Evolutionary conservation across 805 yeast species (phyloP), one percentile per base, ranked within the genome.

Genomic region (Priceomyces castillae): DNA sequence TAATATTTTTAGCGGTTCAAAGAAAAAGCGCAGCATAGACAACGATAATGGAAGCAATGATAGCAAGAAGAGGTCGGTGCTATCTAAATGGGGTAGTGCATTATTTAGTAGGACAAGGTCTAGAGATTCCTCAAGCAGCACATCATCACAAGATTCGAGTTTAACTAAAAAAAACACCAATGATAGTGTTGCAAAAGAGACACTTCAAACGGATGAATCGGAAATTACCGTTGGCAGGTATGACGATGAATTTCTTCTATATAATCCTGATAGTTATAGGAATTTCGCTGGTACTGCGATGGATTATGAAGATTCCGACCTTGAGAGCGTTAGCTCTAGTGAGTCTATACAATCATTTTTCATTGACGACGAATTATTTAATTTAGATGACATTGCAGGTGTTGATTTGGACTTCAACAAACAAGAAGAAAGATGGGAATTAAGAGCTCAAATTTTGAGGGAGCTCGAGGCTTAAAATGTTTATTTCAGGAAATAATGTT

Each of bases 391-490:
- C 6, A 19, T n/a, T 14, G 11, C 22, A 20, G 36, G 26, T 11
- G 18, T 17, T 18, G 34, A 41, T 15, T 35, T 41, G 20, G 41
- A 53, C 18, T 52, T 51, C 23, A 62, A 61, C 30, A 59, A 58
- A 45, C 73, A 69, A 37, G 49, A 50, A 39, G 74, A 70, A 48
- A 57, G 71, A 45, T 48, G 57, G 22, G 72, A 70, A 53, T 60
- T 70, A 36, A 57, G 75, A 36, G 53, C 62, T 42, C 73, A 68
- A 46, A 61, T 70, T 41, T 49, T 67, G 47, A 56, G 54, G 38
- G 73, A 70, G 41, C 57, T 69, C 43, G 59, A 57, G 41, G 46
- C 46, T 12, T 55, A 44, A 41, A 26, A 7, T 14, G 30, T 12
- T 22, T 9, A n/a, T 19, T 34, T 28, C 9, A 33, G 12, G 19